phyloP scores from a whole-genome alignment of 2,329 filamentous ascomycete genomes.

The Parascedosporium putredinis region DNA sequence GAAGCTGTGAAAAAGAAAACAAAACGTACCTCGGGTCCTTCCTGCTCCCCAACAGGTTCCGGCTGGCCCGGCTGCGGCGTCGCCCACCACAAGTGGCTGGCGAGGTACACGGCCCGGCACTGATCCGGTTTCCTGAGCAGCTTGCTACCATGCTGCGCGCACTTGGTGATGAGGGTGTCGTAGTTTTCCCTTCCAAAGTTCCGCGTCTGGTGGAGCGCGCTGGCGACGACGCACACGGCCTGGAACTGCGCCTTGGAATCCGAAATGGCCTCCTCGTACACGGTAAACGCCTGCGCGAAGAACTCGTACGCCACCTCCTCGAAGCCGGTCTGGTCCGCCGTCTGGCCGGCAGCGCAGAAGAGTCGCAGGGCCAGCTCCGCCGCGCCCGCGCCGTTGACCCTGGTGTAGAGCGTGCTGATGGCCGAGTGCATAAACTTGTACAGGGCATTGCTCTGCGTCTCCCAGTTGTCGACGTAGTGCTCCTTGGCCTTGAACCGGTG shows the following conservation, averaged over 20 bases:
- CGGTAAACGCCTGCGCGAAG: conserved; percentile 94
- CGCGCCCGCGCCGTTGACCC: conserved; percentile 65
- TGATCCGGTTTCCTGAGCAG: conserved; percentile 96
- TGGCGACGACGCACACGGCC: conserved; percentile 88
- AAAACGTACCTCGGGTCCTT: conserved; percentile 41
- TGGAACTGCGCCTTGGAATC: conserved; percentile 97
- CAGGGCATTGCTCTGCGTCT: conserved; percentile 58
- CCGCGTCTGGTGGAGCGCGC: conserved; percentile 75
- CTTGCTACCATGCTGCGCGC: conserved; percentile 92
- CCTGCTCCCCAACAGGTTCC: conserved; percentile 59
- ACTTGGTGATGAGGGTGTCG: conserved; percentile 96
- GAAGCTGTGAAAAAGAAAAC: not conserved
- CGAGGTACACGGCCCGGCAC: conserved; percentile 90
- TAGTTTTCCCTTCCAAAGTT: conserved; percentile 97
- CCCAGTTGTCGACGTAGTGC: conserved; percentile 62
- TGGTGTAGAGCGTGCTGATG: conserved; percentile 76
- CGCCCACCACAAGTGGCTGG: conserved; percentile 97
- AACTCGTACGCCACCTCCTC: conserved; percentile 98
- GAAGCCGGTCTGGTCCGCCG: conserved; percentile 81
- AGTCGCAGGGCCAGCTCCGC: conserved; percentile 82
- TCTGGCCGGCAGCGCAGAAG: conserved; percentile 85
- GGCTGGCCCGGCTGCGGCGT: conserved; percentile 67
- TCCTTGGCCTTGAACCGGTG: conserved; percentile 82
- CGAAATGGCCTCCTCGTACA: conserved; percentile 92
- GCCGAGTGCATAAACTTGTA: conserved; percentile 94